Conservation (phyloP, 2,329 filamentous ascomycete species). For the Paraphaeosphaeria minitans region DNA sequence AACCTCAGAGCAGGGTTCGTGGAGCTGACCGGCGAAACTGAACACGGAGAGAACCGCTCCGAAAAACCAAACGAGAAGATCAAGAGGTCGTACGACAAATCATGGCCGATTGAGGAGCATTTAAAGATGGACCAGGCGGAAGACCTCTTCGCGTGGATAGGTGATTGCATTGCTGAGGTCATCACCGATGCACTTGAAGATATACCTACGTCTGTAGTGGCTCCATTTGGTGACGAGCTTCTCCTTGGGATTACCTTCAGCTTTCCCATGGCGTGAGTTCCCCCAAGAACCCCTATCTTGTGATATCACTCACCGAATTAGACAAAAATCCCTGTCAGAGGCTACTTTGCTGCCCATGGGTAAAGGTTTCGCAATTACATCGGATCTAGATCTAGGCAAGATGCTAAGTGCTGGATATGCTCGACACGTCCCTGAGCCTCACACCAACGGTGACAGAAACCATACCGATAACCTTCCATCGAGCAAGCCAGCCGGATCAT, state of each 20-base stretch:
- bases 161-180: conserved; percentile 74
- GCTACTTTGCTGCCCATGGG: conserved; percentile 72
- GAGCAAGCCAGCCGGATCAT: conserved; percentile 38
- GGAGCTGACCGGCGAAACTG: conserved; percentile 59
- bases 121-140: conserved; percentile 76
- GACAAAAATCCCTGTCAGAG: conserved; percentile 64
- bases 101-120: conserved; percentile 75
- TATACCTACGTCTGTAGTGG: conserved; percentile 26
- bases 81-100: conserved; percentile 67
- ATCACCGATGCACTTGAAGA: conserved; percentile 62
- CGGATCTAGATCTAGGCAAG: conserved; percentile 64
- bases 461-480: conserved; percentile 9
- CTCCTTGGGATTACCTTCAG: conserved; percentile 72
- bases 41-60: conserved; percentile 34
- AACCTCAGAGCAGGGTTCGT: conserved; percentile 72
- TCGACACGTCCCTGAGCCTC: conserved; percentile 54
- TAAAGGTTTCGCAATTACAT: conserved; percentile 69
- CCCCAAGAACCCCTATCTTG: not conserved
- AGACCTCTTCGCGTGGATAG: conserved; percentile 81
- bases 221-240: conserved; percentile 53
- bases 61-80: conserved; percentile 48
- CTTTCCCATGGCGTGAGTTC: conserved; percentile 64
- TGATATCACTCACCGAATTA: conserved; percentile 23
- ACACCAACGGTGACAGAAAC: conserved; percentile 40
- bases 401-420: conserved; percentile 65